Percentiles rank a stretch among this genome's conserved stretches.
phyloP scores from a whole-genome alignment of 2,329 filamentous ascomycete species.

The Penicillium griseofulvum region DNA sequence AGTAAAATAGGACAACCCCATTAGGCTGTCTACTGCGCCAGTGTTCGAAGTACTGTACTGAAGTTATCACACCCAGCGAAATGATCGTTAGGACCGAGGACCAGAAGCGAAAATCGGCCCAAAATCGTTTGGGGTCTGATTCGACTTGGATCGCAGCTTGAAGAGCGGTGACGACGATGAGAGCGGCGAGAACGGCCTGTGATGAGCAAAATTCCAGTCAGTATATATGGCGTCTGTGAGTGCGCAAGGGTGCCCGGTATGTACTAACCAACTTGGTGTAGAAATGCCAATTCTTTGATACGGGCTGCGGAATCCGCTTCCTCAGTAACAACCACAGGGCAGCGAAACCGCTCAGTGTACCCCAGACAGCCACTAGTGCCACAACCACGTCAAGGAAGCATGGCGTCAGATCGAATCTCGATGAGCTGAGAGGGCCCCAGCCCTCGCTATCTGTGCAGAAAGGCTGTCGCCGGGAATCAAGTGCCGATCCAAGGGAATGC shows the following conservation, averaged over 20 bases:
- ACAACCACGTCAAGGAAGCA: slow-evolving; percentile 96
- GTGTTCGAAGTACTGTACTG: slow-evolving; percentile 84
- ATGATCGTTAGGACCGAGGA: slow-evolving; percentile 69
- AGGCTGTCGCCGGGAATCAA: slow-evolving; percentile 54
- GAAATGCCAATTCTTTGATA: slow-evolving; percentile 86
- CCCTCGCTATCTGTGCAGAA: slow-evolving; percentile 88
- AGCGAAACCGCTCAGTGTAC: slow-evolving; percentile 70
- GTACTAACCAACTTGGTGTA: slow-evolving; percentile 78
- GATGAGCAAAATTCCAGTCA: neutral
- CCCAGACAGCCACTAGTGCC: slow-evolving; percentile 71
- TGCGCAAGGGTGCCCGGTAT: neutral
- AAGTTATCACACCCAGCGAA: slow-evolving; percentile 71
- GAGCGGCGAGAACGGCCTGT: slow-evolving; percentile 62
- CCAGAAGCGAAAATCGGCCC: slow-evolving; percentile 81
- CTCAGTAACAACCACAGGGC: slow-evolving; percentile 78
- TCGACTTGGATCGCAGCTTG: slow-evolving; percentile 76
- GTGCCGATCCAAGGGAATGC: slow-evolving; percentile 27
- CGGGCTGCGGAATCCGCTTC: slow-evolving; percentile 63
- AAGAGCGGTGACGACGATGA: slow-evolving; percentile 66
- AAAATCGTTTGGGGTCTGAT: slow-evolving; percentile 67
- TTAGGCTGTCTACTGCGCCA: slow-evolving; percentile 79
- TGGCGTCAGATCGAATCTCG: slow-evolving; percentile 90
- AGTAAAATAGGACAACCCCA: slow-evolving; percentile 86
- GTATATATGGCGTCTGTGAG: neutral
- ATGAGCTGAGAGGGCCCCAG: slow-evolving; percentile 88